phyloP scores from a whole-genome alignment of 2,329 filamentous ascomycete species.

The Verticillium nubilum region DNA sequence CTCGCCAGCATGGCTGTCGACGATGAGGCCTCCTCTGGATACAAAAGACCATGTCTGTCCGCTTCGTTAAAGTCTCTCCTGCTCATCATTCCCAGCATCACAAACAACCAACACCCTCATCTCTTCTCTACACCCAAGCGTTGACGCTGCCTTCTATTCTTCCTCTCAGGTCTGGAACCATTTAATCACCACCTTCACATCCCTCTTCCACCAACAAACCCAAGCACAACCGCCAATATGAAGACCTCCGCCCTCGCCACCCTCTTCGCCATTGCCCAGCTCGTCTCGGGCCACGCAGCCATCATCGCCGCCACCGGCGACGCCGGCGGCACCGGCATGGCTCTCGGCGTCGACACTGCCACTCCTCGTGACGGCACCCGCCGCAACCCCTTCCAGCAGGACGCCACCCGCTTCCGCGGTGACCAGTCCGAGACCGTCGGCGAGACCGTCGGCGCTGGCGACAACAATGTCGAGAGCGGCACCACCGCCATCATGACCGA shows the following conservation, averaged over 20 bases:
- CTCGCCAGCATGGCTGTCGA: background rate
- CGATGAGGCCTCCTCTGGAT: background rate
- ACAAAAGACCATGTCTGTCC: background rate
- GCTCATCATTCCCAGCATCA: background rate
- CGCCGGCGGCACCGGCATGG: constrained; percentile 49
- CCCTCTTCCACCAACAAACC: background rate
- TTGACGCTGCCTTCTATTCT: background rate
- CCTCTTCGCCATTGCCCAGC: constrained; percentile 45
- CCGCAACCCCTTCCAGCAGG: constrained; percentile 57
- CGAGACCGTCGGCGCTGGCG: constrained; percentile 51
- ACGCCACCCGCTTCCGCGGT: constrained; percentile 57
- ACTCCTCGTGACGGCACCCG: constrained; percentile 58
- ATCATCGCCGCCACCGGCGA: constrained; percentile 54
- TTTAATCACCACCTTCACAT: constrained; percentile 7
- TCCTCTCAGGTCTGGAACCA: constrained; percentile 2
- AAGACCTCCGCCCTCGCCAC: constrained; percentile 32
- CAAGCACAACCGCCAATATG: constrained; percentile 18
- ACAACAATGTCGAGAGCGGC: constrained; percentile 51
- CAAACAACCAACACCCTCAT: background rate
- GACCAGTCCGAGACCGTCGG: constrained; percentile 45
- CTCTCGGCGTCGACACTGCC: constrained; percentile 41
- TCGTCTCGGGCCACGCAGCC: constrained; percentile 56
- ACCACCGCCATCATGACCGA: constrained; percentile 51
- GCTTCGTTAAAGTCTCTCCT: background rate
- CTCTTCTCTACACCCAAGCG: background rate